Conservation (phyloP, 202 grass and related monocot genomes). For the Cymbopogon flexuosus region DNA sequence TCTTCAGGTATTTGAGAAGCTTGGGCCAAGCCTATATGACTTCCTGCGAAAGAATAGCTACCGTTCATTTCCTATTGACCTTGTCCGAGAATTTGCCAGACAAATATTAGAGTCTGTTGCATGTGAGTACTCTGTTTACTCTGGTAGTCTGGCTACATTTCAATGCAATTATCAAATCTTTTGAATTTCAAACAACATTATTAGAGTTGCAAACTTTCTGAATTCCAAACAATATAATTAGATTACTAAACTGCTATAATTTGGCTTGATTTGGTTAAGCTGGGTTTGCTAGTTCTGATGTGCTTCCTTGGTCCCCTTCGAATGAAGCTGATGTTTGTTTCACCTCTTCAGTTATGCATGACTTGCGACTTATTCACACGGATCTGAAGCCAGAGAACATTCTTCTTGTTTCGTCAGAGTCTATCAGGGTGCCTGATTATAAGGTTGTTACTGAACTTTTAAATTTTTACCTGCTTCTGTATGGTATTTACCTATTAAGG, state of each 20-base stretch:
- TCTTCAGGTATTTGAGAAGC: slow-evolving; percentile 89
- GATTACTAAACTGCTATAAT: background rate
- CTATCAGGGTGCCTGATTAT: slow-evolving; percentile 82
- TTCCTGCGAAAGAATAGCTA: slow-evolving; percentile 88
- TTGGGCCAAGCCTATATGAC: slow-evolving; percentile 95
- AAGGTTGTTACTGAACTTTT: slow-evolving; percentile 47
- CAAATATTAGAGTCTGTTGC: slow-evolving; percentile 99
- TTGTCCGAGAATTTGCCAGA: slow-evolving; percentile 87
- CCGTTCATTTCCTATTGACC: slow-evolving; percentile 79
- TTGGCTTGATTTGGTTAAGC: background rate
- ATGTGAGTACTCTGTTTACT: slow-evolving; percentile 54
- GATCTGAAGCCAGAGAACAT: slow-evolving; percentile 98
- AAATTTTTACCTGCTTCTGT: slow-evolving; percentile 3
- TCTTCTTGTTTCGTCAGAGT: slow-evolving; percentile 88
- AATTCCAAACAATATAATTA: background rate
- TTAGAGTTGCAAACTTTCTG: background rate
- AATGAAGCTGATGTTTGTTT: slow-evolving; percentile 11
- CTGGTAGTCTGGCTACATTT: background rate
- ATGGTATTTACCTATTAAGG: background rate
- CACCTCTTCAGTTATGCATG: slow-evolving; percentile 84
- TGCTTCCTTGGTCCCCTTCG: background rate
- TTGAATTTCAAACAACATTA: background rate
- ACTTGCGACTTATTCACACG: slow-evolving; percentile 93
- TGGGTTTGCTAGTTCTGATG: background rate
- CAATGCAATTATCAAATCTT: background rate